Evolutionary conservation across 352 stramenopile species (phyloP), one percentile per base, ranked within the genome.

Genomic region (Aphanomyces stellatus): DNA sequence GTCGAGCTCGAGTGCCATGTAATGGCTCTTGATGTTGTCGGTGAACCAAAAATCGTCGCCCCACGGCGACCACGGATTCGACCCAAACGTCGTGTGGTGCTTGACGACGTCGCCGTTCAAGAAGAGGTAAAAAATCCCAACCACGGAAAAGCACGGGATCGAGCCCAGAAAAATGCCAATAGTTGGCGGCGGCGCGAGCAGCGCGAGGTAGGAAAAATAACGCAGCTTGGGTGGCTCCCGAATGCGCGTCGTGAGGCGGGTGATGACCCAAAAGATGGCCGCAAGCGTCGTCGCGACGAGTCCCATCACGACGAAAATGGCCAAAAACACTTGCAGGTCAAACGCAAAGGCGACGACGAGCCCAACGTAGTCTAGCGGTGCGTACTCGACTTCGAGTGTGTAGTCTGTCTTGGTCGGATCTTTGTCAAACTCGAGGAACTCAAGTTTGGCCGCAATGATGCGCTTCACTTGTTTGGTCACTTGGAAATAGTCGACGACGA

Each of bases 281-380:
- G 84, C 81, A 10, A 88, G 78, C 3, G 78, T 68, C 0, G 96
- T 80, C 63, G 96, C 94, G 48, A 89, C 74, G 41, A 86, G 53
- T 15, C 96, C 96, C 25, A 99, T 85, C 8, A 96, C 82, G 53
- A 91, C 78, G 69, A 99, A 99, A 10, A 99, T 76, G 0, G 94
- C 73, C 28, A 98, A 79, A 55, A 97, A 99, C 8, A 99, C 89
- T 51, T 89, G 77, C 22, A 80, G 79, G 62, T 95, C 87, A 65
- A 98, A 99, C 0, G 94, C 94, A 74, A 99, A 99, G 70, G 97
- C 89, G 28, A 98, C 96, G 37, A 99, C 85, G 3, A 99, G 82
- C 40, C 96, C 81, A 70, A 97, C 88, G 77, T 98, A 99, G 71
- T 88, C 84, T n/a, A 99, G 82, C 31, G 96, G 78, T 43, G 97